These are phyloP conservation scores for Hibiscus mutabilis DNA, from an alignment of 345 rosid species.

Conservation along the genomic window DNA sequence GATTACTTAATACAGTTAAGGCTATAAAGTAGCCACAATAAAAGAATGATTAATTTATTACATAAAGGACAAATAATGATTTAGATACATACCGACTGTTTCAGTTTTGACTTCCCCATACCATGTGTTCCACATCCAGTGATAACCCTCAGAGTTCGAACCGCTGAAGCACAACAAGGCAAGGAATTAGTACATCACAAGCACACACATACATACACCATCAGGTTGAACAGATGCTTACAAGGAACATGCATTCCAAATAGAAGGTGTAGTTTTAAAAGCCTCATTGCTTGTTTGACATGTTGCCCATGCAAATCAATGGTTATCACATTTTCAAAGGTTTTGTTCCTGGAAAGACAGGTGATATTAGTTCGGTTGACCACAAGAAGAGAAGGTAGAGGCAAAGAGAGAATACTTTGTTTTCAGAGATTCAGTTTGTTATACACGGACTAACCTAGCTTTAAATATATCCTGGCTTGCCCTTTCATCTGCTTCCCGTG, in stretches of 20 bases:
- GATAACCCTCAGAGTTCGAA: constrained; percentile 78
- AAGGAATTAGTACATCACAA: constrained; percentile 2
- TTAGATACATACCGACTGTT: constrained; percentile 61
- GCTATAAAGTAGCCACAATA: background rate
- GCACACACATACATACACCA: background rate
- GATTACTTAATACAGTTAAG: no score
- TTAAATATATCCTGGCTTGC: constrained; percentile 83
- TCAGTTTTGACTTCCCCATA: constrained; percentile 73
- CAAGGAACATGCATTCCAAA: constrained; percentile 59
- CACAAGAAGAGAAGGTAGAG: background rate
- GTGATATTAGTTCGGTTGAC: constrained; percentile 18
- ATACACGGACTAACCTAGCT: constrained; percentile 50
- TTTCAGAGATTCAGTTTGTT: background rate
- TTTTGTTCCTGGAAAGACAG: constrained; percentile 61
- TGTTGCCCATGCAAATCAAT: constrained; percentile 97
- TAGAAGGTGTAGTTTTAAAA: constrained; percentile 69
- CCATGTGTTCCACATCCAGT: constrained; percentile 90
- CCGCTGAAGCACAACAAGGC: constrained; percentile 38
- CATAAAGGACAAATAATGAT: background rate
- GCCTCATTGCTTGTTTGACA: constrained; percentile 76
- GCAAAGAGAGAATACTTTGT: background rate
- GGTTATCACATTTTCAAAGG: constrained; percentile 67
- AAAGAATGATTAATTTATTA: background rate
- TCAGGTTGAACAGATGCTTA: constrained; percentile 30
- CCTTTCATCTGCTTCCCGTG: constrained; percentile 68